phyloP scores from a whole-genome alignment of 345 rosid species.

The Lepidium aucheri region DNA sequence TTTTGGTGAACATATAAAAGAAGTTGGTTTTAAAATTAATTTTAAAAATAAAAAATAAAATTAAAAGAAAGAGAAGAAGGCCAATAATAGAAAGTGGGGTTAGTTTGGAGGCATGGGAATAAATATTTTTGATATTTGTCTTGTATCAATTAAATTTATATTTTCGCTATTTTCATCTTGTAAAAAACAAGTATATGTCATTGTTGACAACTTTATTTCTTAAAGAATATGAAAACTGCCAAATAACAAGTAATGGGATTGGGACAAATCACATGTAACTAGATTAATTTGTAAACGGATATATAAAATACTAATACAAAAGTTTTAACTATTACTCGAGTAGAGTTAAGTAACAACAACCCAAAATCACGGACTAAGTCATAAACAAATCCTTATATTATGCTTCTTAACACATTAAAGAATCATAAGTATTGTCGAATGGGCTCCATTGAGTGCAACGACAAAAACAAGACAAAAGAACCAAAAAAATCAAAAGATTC shows the following conservation, averaged over 20 bases:
- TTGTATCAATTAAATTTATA: not conserved
- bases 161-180: not conserved
- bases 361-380: slow-evolving; percentile 12
- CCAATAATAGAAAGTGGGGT: not conserved
- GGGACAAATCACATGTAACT: not conserved
- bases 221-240: too few species aligned
- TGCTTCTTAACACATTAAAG: not conserved
- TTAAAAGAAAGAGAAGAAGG: not conserved
- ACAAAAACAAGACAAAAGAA: slow-evolving; percentile 18
- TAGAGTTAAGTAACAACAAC: not conserved
- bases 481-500: slow-evolving; percentile 4
- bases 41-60: not conserved
- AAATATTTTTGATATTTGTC: not conserved
- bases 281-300: not conserved
- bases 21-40: not conserved
- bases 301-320: not conserved
- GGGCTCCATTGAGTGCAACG: slow-evolving; percentile 12
- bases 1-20: too few species aligned
- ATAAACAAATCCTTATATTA: not conserved
- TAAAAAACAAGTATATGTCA: not conserved
- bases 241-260: not conserved
- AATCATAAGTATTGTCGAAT: not conserved
- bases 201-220: too few species aligned
- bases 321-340: not conserved
- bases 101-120: not conserved